Percentiles rank a stretch among this genome's conserved stretches.
Evolutionary conservation across 2,329 filamentous ascomycete species (phyloP).

Genomic region (Rhinocladiella mackenziei): DNA sequence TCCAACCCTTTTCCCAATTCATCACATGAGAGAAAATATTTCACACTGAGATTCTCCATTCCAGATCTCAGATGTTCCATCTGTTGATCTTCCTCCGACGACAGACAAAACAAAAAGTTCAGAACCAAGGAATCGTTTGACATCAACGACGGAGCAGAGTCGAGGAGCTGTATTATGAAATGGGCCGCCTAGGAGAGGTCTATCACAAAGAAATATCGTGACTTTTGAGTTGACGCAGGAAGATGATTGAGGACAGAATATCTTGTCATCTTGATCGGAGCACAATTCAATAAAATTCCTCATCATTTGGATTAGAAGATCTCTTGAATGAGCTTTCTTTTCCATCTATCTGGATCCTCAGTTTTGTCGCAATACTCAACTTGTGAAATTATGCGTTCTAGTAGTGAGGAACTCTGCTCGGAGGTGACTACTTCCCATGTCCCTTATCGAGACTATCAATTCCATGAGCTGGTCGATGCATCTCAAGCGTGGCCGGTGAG

Average conservation of each 20-base stretch:
- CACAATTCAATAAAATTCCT: constrained; percentile 9
- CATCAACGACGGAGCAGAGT: constrained; percentile 51
- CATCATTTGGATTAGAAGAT: constrained; percentile 5
- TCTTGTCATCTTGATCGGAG: constrained; percentile 5
- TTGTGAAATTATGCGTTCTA: no score
- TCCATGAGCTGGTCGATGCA: no score
- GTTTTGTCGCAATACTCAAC: neutral
- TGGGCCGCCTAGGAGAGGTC: constrained; percentile 46
- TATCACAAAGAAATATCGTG: constrained; percentile 51
- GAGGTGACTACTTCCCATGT: no score
- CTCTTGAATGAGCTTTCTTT: constrained; percentile 1
- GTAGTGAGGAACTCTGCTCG: no score
- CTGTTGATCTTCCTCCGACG: constrained; percentile 53
- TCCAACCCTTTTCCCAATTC: constrained; percentile 37
- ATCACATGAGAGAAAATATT: constrained; percentile 34
- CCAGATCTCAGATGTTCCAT: constrained; percentile 51
- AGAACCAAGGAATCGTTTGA: constrained; percentile 49
- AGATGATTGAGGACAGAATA: constrained; percentile 6
- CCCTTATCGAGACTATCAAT: no score
- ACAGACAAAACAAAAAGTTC: constrained; percentile 52
- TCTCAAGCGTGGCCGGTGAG: no score
- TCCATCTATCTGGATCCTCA: neutral
- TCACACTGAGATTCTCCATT: constrained; percentile 35
- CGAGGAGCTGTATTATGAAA: constrained; percentile 50
- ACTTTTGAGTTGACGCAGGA: neutral